phyloP scores from a whole-genome alignment of 139 green algal species.

The Chlorella vulgaris region DNA sequence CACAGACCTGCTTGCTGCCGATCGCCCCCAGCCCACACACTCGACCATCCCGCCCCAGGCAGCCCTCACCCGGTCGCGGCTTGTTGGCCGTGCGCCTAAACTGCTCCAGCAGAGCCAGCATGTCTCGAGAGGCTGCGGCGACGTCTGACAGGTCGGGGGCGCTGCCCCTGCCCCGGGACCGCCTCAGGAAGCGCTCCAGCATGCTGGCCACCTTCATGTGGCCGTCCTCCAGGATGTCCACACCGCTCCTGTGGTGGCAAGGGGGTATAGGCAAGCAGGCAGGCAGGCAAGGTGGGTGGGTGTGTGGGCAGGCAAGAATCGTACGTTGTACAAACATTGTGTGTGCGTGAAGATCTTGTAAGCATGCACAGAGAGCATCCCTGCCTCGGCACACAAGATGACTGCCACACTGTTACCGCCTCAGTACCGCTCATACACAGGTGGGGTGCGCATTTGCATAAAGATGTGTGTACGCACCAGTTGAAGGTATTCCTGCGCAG shows the following conservation, averaged over 20 bases:
- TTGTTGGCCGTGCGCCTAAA: not conserved
- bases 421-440: no score
- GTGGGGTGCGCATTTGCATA: no score
- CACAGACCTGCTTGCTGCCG: no score
- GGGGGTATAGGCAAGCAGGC: no score
- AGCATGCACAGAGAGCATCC: no score
- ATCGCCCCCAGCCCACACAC: not conserved
- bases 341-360: no score
- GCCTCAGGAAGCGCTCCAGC: not conserved
- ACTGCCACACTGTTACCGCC: no score
- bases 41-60: not conserved
- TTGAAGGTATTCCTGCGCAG: constrained; percentile 29
- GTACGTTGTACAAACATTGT: no score
- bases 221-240: not conserved
- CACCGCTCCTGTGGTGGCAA: no score
- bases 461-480: no score
- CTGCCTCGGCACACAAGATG: no score
- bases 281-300: not conserved
- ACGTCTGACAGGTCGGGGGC: not conserved
- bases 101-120: constrained; percentile 11
- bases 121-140: not conserved
- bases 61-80: not conserved
- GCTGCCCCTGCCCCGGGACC: not conserved
- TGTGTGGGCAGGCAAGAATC: no score
- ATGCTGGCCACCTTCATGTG: not conserved